Evolutionary conservation across 2,329 filamentous ascomycete genomes (phyloP), one percentile per base, ranked within the genome.

Genomic region (Leptographium flavum): DNA sequence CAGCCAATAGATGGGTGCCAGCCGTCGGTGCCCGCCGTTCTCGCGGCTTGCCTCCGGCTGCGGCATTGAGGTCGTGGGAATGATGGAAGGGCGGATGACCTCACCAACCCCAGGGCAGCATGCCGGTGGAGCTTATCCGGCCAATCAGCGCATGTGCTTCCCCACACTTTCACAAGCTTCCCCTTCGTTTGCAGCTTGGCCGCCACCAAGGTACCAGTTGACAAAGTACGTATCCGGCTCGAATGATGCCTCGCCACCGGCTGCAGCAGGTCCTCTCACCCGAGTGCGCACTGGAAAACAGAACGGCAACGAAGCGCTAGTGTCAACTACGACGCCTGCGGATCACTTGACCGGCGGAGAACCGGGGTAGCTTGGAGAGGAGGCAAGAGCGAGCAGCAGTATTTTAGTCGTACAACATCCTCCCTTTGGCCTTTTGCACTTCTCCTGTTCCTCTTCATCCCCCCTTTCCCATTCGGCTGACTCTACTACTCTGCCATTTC

Each of bases 141-240:
- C 50, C 50, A 51, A 51, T 51, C 47, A 51, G 39, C 14, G 23
- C 15, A 13, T 19, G 28, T n/a, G 39, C 40, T 55, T 53, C 55
- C 50, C 54, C 56, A 54, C 55, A 54, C 54, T 56, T 56, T 57
- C 55, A 57, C 56, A 53, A 56, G 55, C 55, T 49, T 38, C 35
- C 38, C 47, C 37, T 32, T 31, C 25, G 22, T 35, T 42, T 31
- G 17, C n/a, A n/a, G n/a, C n/a, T 23, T 11, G 17, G 10, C 30
- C 11, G 31, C 21, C 22, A 32, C 15, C 6, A n/a, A n/a, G n/a
- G n/a, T n/a, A n/a, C n/a, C n/a, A n/a, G n/a, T n/a, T n/a, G n/a
- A n/a, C n/a, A n/a, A n/a, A n/a, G n/a, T 32, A 32, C 6, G 35
- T 37, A 37, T 32, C 19, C 15, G 17, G 28, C 21, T 11, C 17